phyloP scores from a whole-genome alignment of 176 grass and related monocot species.

The Aegilops speltoides region DNA sequence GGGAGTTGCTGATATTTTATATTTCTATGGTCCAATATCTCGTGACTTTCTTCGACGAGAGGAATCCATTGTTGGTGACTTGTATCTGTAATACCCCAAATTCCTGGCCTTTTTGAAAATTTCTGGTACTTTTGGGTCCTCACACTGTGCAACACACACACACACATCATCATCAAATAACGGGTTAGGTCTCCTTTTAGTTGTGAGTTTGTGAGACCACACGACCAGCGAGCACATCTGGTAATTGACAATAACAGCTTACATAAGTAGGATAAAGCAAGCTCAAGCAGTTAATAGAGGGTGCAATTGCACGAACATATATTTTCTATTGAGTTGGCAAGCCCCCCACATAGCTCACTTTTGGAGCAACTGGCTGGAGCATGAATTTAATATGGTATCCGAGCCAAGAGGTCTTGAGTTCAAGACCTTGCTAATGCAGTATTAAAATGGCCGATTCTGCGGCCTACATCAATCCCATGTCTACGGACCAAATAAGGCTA shows the following conservation, averaged over 20 bases:
- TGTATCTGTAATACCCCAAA: neutral
- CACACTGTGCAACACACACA: neutral
- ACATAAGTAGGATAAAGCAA: neutral
- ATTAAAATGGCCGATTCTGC: too few relatives aligned
- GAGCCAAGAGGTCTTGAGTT: too few relatives aligned
- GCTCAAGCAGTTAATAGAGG: neutral
- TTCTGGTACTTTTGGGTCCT: too few relatives aligned
- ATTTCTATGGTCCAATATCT: constrained; percentile 4
- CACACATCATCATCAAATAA: neutral
- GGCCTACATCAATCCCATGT: too few relatives aligned
- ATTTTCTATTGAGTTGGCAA: neutral
- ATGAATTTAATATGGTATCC: too few relatives aligned
- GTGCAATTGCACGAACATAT: neutral
- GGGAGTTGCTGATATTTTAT: constrained; percentile 1
- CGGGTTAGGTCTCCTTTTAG: neutral
- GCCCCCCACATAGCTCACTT: neutral
- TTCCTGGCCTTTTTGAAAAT: too few relatives aligned
- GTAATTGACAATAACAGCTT: neutral
- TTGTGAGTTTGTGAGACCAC: too few relatives aligned
- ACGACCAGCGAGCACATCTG: neutral
- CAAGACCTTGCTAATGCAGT: too few relatives aligned
- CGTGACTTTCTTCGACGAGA: neutral
- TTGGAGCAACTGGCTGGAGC: too few relatives aligned
- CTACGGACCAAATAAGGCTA: too few relatives aligned
- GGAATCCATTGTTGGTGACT: neutral